phyloP scores from a whole-genome alignment of 805 yeast genomes.

The Starmerella asiatica region DNA sequence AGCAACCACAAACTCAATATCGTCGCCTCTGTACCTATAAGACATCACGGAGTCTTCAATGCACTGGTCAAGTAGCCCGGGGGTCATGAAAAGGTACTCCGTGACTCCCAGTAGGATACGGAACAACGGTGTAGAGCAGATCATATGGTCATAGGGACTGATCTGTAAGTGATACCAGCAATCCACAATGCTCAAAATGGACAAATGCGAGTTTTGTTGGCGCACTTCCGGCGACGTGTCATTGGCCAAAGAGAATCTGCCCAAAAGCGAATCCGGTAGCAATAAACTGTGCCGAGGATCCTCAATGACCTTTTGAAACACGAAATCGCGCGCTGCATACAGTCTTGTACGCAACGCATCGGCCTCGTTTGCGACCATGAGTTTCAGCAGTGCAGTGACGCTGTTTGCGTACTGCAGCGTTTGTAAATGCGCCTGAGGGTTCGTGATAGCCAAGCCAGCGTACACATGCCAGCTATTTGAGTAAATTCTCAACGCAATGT shows the following conservation, averaged over 20 bases:
- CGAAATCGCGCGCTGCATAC: constrained; percentile 52
- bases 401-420: constrained; percentile 79
- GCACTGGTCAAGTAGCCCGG: constrained; percentile 68
- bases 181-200: constrained; percentile 81
- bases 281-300: constrained; percentile 43
- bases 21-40: constrained; percentile 68
- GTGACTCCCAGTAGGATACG: constrained; percentile 89
- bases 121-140: constrained; percentile 87
- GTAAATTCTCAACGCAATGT: constrained; percentile 78
- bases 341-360: constrained; percentile 49
- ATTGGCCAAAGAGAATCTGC: constrained; percentile 63
- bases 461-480: constrained; percentile 97
- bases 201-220: constrained; percentile 73
- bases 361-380: constrained; percentile 60
- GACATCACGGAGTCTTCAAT: constrained; percentile 57
- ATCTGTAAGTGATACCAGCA: constrained; percentile 79
- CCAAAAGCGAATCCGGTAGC: constrained; percentile 65
- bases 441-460: constrained; percentile 92
- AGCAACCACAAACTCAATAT: constrained; percentile 81
- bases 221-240: constrained; percentile 40
- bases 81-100: constrained; percentile 77
- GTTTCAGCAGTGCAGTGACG: constrained; percentile 64
- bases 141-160: constrained; percentile 91
- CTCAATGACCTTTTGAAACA: constrained; percentile 49
- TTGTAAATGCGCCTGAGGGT: constrained; percentile 87